phyloP scores from a whole-genome alignment of 1,139 yeast species.

The Kodamaea arcana region DNA sequence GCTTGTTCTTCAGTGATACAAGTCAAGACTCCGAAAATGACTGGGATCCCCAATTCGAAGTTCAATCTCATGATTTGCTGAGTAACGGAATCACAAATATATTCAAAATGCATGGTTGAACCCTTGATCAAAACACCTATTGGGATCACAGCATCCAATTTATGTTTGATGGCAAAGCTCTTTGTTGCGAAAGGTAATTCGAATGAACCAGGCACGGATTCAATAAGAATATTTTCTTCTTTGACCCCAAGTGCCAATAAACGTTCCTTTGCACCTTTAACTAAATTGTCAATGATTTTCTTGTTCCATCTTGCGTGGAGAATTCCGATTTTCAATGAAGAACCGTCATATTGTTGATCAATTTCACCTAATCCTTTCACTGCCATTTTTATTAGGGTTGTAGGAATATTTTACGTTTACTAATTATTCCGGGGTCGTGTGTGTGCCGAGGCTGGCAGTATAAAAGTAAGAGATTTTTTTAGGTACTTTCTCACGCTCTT shows the following conservation, averaged over 20 bases:
- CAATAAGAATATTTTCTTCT: constrained; percentile 71
- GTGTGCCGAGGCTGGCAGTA: too few relatives aligned
- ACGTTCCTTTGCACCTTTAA: constrained; percentile 67
- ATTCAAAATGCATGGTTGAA: constrained; percentile 96
- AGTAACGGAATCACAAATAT: constrained; percentile 87
- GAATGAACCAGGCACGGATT: constrained; percentile 90
- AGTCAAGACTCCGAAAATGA: constrained; percentile 89
- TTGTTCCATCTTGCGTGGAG: constrained; percentile 95
- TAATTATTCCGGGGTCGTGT: too few relatives aligned
- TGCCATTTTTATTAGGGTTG: constrained; percentile 46
- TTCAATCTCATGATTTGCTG: constrained; percentile 82
- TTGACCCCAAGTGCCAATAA: constrained; percentile 64
- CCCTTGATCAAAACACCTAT: constrained; percentile 96
- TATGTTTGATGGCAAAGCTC: constrained; percentile 46
- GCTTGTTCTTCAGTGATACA: constrained; percentile 96
- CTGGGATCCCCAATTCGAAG: constrained; percentile 67
- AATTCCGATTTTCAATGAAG: constrained; percentile 70
- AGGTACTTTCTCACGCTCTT: too few relatives aligned
- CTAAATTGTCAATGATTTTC: constrained; percentile 71
- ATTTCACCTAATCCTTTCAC: constrained; percentile 74
- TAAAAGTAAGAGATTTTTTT: too few relatives aligned
- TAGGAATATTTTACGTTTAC: too few relatives aligned
- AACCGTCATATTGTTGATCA: constrained; percentile 70
- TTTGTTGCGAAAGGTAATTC: constrained; percentile 85
- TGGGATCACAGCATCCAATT: constrained; percentile 82